Evolutionary conservation across 768 basidiomycete genomes (phyloP).

Genomic region (Tulasnella sp.): DNA sequence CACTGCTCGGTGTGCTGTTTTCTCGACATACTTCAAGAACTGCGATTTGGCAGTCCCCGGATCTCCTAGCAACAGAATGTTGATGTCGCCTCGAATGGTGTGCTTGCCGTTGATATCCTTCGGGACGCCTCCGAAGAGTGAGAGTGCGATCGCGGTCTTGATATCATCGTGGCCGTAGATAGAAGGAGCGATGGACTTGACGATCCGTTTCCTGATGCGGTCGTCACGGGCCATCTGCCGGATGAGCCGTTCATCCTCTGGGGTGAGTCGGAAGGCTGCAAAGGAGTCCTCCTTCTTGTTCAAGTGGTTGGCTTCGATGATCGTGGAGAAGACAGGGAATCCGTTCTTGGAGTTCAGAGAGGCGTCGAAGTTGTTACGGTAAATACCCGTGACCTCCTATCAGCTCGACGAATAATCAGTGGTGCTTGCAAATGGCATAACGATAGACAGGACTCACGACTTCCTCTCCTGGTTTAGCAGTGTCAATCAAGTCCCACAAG

Average conservation of each 20-base stretch:
- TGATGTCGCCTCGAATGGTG: constrained; percentile 95
- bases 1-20: constrained; percentile 94
- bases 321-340: constrained; percentile 97
- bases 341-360: constrained; percentile 97
- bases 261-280: constrained; percentile 93
- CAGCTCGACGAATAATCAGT: neutral
- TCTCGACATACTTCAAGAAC: constrained; percentile 97
- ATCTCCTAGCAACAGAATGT: constrained; percentile 90
- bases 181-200: constrained; percentile 97
- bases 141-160: constrained; percentile 92
- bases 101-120: constrained; percentile 98
- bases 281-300: constrained; percentile 99
- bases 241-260: constrained; percentile 93
- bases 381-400: constrained; percentile 95
- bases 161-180: constrained; percentile 99
- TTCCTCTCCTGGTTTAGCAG: constrained; percentile 97
- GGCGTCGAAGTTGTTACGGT: constrained; percentile 98
- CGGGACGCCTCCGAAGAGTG: constrained; percentile 84
- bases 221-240: constrained; percentile 79
- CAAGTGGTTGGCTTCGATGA: constrained; percentile 96
- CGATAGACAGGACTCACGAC: constrained; percentile 48
- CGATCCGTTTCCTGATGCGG: constrained; percentile 90
- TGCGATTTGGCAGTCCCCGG: constrained; percentile 99
- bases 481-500: constrained; percentile 96
- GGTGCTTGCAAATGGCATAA: neutral